Percentiles rank a stretch among this genome's conserved stretches.
Conservation (phyloP, 2,329 filamentous ascomycete species). For the Huntiella bhutanensis region DNA sequence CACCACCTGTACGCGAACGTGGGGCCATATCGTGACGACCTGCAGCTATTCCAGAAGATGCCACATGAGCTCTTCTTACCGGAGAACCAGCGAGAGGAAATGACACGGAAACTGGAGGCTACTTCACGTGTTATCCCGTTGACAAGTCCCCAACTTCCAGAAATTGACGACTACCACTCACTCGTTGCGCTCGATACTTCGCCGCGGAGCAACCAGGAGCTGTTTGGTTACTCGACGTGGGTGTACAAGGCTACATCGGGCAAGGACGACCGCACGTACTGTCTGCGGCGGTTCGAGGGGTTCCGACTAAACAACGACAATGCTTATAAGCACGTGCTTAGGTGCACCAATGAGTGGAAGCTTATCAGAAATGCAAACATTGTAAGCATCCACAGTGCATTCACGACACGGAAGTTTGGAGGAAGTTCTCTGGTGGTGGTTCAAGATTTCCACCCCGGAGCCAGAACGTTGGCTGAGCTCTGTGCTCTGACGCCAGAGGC, state of each 20-base stretch:
- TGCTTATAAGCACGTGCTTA: slow-evolving; percentile 69
- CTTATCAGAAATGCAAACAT: slow-evolving; percentile 63
- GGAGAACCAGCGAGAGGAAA: slow-evolving; percentile 68
- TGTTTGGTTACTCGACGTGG: slow-evolving; percentile 83
- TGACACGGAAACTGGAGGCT: slow-evolving; percentile 76
- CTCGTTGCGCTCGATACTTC: slow-evolving; percentile 74
- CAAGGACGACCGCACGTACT: slow-evolving; percentile 80
- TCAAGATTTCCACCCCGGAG: slow-evolving; percentile 79
- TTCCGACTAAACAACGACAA: slow-evolving; percentile 69
- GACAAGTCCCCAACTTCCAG: slow-evolving; percentile 45
- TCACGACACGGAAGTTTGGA: slow-evolving; percentile 81
- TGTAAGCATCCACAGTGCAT: slow-evolving; percentile 76
- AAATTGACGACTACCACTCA: slow-evolving; percentile 78
- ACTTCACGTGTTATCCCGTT: slow-evolving; percentile 69
- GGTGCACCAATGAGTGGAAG: slow-evolving; percentile 76
- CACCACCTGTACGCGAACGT: slow-evolving; percentile 88
- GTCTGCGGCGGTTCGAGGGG: slow-evolving; percentile 43
- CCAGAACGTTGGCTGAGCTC: slow-evolving; percentile 73
- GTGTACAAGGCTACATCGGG: slow-evolving; percentile 84
- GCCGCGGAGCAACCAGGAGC: slow-evolving; percentile 51
- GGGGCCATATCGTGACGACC: slow-evolving; percentile 61
- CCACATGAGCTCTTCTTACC: slow-evolving; percentile 85
- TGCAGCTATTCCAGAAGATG: slow-evolving; percentile 68
- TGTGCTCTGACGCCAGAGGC: slow-evolving; percentile 25
- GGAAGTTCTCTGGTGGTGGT: slow-evolving; percentile 84